Conservation (phyloP, 2,329 filamentous ascomycete species). For the Ceratocystiopsis brevicomis region DNA sequence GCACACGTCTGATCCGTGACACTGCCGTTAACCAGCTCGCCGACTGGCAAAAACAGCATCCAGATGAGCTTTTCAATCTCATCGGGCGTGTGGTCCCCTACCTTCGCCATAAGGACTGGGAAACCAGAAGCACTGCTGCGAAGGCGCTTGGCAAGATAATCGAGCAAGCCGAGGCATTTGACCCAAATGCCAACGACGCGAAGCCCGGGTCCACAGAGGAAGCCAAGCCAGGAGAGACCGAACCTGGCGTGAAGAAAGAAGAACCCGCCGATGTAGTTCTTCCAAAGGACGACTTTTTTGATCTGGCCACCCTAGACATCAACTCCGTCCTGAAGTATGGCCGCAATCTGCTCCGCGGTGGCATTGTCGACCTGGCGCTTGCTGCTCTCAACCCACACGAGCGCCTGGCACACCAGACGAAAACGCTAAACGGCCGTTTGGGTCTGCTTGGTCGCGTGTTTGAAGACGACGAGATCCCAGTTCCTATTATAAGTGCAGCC, state of each 20-base stretch:
- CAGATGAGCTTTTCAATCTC: slow-evolving; percentile 91
- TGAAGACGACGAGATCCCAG: slow-evolving; percentile 60
- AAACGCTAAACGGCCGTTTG: slow-evolving; percentile 62
- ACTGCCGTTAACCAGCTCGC: slow-evolving; percentile 93
- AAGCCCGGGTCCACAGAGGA: slow-evolving; percentile 20
- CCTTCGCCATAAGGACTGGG: slow-evolving; percentile 87
- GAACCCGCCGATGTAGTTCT: slow-evolving; percentile 20
- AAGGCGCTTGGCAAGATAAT: slow-evolving; percentile 91
- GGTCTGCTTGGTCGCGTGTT: slow-evolving; percentile 71
- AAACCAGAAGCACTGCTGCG: slow-evolving; percentile 80
- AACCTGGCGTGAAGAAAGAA: slow-evolving; percentile 24
- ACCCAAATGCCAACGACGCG: slow-evolving; percentile 63
- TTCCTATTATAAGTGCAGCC: slow-evolving; percentile 23
- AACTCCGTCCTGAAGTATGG: slow-evolving; percentile 64
- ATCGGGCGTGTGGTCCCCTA: slow-evolving; percentile 90
- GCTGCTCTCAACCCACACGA: slow-evolving; percentile 65
- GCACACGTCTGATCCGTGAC: slow-evolving; percentile 86
- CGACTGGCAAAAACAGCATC: slow-evolving; percentile 94
- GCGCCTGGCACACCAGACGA: slow-evolving; percentile 73
- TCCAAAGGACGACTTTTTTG: slow-evolving; percentile 44
- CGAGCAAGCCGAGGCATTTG: slow-evolving; percentile 69
- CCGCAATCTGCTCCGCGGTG: slow-evolving; percentile 66
- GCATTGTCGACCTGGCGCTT: slow-evolving; percentile 69
- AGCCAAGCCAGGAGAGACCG: slow-evolving; percentile 22
- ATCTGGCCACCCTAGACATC: slow-evolving; percentile 58